These are phyloP conservation scores for Coprinopsis sp. DNA, from an alignment of 768 basidiomycete genomes.

Conservation along the genomic window DNA sequence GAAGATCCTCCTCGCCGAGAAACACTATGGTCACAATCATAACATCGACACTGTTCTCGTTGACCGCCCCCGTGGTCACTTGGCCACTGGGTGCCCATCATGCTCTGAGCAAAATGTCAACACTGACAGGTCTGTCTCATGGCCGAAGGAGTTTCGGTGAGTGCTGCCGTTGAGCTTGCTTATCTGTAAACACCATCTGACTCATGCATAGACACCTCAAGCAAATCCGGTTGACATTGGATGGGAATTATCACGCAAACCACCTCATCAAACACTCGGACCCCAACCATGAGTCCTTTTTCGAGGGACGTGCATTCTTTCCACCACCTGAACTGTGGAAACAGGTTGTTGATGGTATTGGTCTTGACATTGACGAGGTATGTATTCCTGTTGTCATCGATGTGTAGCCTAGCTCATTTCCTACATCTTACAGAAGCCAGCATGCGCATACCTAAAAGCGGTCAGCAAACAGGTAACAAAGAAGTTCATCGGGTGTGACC, in stretches of 20 bases:
- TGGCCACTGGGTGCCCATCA: constrained; percentile 14
- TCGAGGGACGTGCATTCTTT: constrained; percentile 16
- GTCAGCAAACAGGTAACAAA: constrained; percentile 21
- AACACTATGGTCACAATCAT: constrained; percentile 18
- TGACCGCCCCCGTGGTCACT: constrained; percentile 13
- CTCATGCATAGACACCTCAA: constrained; percentile 20
- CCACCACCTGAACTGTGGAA: constrained; percentile 9
- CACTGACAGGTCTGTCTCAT: neutral
- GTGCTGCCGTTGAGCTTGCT: neutral
- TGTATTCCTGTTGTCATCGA: neutral
- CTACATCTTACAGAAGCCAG: constrained; percentile 15
- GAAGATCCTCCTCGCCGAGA: constrained; percentile 12
- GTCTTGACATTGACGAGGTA: neutral
- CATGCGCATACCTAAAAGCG: constrained; percentile 21
- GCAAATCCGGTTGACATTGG: constrained; percentile 16
- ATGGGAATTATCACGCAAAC: constrained; percentile 22
- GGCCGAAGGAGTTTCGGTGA: constrained; percentile 5
- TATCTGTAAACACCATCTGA: neutral
- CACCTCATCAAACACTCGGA: constrained; percentile 19
- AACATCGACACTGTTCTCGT: constrained; percentile 15
- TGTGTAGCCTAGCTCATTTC: neutral
- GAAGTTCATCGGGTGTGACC: constrained; percentile 25
- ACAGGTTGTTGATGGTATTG: neutral
- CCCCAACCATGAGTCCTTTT: constrained; percentile 18
- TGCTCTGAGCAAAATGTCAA: constrained; percentile 12